A percentile compares a stretch with the other conserved stretches of the same genome.
phyloP scores from a whole-genome alignment of 192 early-diverging fungal species.

The Podila verticillata region DNA sequence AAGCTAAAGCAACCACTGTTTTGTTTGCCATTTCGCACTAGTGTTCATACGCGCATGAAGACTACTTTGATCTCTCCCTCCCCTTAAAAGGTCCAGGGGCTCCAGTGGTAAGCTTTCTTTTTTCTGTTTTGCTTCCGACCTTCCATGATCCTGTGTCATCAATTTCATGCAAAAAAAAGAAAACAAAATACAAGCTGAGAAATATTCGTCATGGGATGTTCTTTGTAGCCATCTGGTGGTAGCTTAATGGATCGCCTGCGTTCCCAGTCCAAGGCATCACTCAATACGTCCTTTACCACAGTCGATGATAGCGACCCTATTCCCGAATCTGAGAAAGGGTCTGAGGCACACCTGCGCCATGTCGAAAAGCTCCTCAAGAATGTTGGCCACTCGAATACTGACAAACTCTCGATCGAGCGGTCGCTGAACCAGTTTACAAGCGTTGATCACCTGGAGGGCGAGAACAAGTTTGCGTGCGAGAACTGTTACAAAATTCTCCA shows the following conservation, averaged over 20 bases:
- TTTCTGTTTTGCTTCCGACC: too few species aligned
- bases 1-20: too few species aligned
- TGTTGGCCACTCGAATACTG: conserved; percentile 1
- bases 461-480: conserved; percentile 71
- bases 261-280: conserved; percentile 16
- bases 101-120: neutral
- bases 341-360: conserved; percentile 23
- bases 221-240: neutral
- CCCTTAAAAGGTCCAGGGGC: conserved; percentile 49
- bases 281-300: conserved; percentile 4
- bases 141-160: too few species aligned
- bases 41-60: conserved; percentile 65
- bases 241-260: conserved; percentile 19
- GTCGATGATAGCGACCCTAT: conserved; percentile 21
- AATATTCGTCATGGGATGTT: neutral
- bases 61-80: conserved; percentile 71
- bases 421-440: conserved; percentile 63
- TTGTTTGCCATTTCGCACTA: neutral
- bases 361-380: conserved; percentile 40
- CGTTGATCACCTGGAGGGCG: conserved; percentile 70
- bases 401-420: conserved; percentile 36
- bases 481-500: conserved; percentile 60
- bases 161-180: too few species aligned
- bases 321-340: conserved; percentile 17
- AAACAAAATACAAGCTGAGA: too few species aligned